A percentile compares a stretch with the other conserved stretches of the same genome.
Conservation (phyloP, 768 basidiomycete species). For the Rhodotorula toruloides region DNA sequence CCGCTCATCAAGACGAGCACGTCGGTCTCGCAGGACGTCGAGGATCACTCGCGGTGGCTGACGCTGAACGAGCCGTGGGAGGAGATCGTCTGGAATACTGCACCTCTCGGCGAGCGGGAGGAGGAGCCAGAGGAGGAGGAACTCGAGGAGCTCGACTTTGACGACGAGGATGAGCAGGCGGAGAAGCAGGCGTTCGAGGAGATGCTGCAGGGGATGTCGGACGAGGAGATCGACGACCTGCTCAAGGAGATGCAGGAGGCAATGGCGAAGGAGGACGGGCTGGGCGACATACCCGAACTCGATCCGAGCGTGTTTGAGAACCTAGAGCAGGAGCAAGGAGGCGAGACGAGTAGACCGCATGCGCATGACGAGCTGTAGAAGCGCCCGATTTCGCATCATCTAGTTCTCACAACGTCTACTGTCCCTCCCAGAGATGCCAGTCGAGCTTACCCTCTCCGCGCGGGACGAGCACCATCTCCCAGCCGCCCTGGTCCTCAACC, state of each 20-base stretch:
- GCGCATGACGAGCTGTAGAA: slow-evolving; percentile 13
- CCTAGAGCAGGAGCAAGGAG: not conserved
- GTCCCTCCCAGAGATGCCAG: slow-evolving; percentile 25
- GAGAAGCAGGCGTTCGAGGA: slow-evolving; percentile 9
- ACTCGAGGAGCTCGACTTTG: not conserved
- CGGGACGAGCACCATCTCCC: slow-evolving; percentile 16
- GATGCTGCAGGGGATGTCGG: slow-evolving; percentile 24
- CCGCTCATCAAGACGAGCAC: slow-evolving; percentile 20
- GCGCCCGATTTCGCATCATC: not conserved
- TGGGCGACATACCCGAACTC: not conserved
- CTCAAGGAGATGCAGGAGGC: slow-evolving; percentile 9
- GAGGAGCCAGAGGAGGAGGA: not conserved
- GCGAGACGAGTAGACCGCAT: not conserved
- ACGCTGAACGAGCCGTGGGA: slow-evolving; percentile 29
- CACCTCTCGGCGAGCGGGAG: not conserved
- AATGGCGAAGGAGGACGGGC: slow-evolving; percentile 1
- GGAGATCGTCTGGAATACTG: not conserved
- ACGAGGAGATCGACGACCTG: slow-evolving; percentile 33
- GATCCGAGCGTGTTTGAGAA: slow-evolving; percentile 5
- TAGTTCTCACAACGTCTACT: not conserved
- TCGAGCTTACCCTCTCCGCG: not conserved
- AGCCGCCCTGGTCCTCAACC: slow-evolving; percentile 16
- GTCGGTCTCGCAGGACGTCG: slow-evolving; percentile 26
- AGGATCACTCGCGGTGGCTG: slow-evolving; percentile 34
- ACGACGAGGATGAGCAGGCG: slow-evolving; percentile 1